Evolutionary conservation across 305 asterid genomes (phyloP).

Genomic region (Nicotiana rustica): DNA sequence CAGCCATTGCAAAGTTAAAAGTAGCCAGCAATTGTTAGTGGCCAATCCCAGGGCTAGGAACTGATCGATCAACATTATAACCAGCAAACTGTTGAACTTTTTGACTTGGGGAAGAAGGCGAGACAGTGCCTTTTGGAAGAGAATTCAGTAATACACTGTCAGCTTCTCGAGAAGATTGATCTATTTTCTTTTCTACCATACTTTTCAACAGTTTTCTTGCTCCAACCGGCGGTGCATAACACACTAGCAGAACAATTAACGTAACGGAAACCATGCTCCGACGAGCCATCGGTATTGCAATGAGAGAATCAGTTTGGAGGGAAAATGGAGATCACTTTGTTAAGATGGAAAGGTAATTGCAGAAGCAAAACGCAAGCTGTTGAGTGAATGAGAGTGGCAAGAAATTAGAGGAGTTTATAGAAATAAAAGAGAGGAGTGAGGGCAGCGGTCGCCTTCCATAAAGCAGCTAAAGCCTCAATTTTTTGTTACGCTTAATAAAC

Average conservation of each 20-base stretch:
- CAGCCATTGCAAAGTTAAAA: not conserved
- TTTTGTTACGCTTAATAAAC: no score
- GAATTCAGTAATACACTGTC: slow-evolving; percentile 38
- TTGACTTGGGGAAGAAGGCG: slow-evolving; percentile 53
- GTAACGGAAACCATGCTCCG: not conserved
- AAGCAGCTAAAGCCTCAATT: no score
- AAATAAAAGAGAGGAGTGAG: not conserved
- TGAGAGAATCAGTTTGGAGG: not conserved
- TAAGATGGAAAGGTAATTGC: not conserved
- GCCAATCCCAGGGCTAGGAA: slow-evolving; percentile 74
- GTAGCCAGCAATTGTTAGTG: slow-evolving; percentile 39
- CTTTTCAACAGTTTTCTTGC: slow-evolving; percentile 38
- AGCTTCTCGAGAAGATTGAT: slow-evolving; percentile 10
- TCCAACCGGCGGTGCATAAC: slow-evolving; percentile 27
- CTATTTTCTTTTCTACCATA: slow-evolving; percentile 27
- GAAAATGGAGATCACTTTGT: not conserved
- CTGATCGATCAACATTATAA: slow-evolving; percentile 57
- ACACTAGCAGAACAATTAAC: slow-evolving; percentile 19
- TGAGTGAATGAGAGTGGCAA: not conserved
- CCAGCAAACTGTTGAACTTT: slow-evolving; percentile 56
- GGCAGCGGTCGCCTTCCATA: no score
- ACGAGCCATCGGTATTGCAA: not conserved
- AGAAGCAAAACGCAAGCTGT: not conserved
- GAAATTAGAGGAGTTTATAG: slow-evolving; percentile 12
- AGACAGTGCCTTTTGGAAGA: slow-evolving; percentile 52